Evolutionary conservation across 805 yeast species (phyloP).

Genomic region (Candida coquimbonensis): DNA sequence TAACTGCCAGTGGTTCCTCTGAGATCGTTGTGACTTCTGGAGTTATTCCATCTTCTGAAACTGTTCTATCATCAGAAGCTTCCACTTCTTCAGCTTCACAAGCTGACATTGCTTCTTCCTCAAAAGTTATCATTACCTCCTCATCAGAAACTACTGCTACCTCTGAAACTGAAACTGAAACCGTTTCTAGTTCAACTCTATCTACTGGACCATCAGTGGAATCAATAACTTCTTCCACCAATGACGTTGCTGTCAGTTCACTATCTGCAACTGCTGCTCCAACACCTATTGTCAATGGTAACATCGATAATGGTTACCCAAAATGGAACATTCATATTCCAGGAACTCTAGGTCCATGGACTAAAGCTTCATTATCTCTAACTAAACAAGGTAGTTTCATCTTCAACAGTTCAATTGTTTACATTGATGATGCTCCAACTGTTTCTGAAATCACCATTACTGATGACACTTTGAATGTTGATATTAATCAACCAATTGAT

Average conservation of each 20-base stretch:
- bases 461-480: background rate
- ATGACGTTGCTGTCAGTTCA: background rate
- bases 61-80: background rate
- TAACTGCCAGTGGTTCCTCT: background rate
- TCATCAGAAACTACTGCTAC: background rate
- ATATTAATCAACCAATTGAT: conserved; percentile 3
- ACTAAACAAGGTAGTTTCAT: background rate
- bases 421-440: conserved; percentile 4
- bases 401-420: background rate
- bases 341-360: conserved; percentile 5
- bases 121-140: background rate
- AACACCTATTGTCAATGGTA: conserved; percentile 1
- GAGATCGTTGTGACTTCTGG: background rate
- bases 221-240: too few relatives aligned
- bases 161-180: too few relatives aligned
- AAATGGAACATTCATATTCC: conserved; percentile 1
- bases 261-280: background rate
- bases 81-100: background rate
- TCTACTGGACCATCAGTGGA: background rate
- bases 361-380: background rate
- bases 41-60: background rate
- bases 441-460: conserved; percentile 4
- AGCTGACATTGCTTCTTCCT: background rate
- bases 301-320: background rate
- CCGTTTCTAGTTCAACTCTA: background rate